Conservation (phyloP, 2,329 filamentous ascomycete genomes). For the Stagonosporopsis chrysanthemi region DNA sequence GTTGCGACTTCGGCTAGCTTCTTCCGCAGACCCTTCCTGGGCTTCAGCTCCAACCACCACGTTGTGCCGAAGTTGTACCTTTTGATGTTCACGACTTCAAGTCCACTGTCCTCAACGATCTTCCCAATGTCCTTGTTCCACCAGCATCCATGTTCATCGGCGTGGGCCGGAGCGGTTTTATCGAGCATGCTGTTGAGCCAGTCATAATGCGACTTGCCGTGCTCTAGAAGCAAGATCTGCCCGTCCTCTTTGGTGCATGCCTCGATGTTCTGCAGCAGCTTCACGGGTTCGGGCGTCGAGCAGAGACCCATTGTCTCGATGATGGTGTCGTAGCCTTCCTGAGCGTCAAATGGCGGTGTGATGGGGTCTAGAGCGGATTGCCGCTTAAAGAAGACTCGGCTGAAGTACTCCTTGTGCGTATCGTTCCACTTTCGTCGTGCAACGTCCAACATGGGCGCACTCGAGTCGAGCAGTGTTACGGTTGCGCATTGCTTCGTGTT, state of each 20-base stretch:
- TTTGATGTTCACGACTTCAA: conserved; percentile 56
- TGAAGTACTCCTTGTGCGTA: conserved; percentile 49
- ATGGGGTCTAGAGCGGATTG: conserved; percentile 55
- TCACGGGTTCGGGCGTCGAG: conserved; percentile 55
- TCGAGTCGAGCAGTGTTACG: conserved; percentile 57
- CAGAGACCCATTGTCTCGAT: conserved; percentile 62
- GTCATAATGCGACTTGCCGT: conserved; percentile 56
- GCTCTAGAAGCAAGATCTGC: conserved; percentile 58
- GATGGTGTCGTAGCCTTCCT: conserved; percentile 57
- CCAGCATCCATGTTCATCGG: conserved; percentile 60
- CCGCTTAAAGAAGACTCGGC: conserved; percentile 52
- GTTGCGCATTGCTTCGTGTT: conserved; percentile 51
- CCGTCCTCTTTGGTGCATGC: conserved; percentile 53
- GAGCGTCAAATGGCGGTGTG: conserved; percentile 50
- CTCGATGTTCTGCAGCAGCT: conserved; percentile 55
- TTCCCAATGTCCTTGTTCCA: conserved; percentile 61
- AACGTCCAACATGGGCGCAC: conserved; percentile 57
- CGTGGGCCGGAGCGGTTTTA: conserved; percentile 56
- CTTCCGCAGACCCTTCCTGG: conserved; percentile 43
- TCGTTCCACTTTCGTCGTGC: conserved; percentile 59
- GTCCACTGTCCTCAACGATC: conserved; percentile 56
- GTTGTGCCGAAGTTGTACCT: conserved; percentile 59
- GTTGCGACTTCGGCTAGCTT: conserved; percentile 17
- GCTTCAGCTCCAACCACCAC: conserved; percentile 58
- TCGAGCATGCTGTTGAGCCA: conserved; percentile 60